Evolutionary conservation across 805 yeast genomes (phyloP).

Genomic region (Teunomyces kruisii): DNA sequence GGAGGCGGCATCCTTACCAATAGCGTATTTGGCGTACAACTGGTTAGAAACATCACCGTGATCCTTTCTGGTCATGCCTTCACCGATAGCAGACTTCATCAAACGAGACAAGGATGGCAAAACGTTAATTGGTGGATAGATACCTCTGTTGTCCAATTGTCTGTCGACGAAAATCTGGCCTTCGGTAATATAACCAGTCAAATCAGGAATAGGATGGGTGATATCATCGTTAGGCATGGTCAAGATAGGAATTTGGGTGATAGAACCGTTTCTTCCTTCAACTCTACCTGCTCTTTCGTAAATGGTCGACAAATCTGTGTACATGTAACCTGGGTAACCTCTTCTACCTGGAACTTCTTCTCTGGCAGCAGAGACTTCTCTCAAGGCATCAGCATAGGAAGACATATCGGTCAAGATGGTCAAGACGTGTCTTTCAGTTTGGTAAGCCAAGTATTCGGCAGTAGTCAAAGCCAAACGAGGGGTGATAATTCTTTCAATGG

Average conservation of each 20-base stretch:
- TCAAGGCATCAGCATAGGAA: slow-evolving; percentile 98
- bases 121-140: slow-evolving; percentile 98
- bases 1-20: slow-evolving; percentile 99
- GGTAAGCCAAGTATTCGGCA: slow-evolving; percentile 97
- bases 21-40: slow-evolving; percentile 97
- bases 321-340: slow-evolving; percentile 99
- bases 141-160: slow-evolving; percentile 93
- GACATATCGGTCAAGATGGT: slow-evolving; percentile 99
- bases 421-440: slow-evolving; percentile 98
- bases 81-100: slow-evolving; percentile 99
- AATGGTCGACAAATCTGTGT: slow-evolving; percentile 97
- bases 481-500: slow-evolving; percentile 98
- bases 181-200: slow-evolving; percentile 98
- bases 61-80: slow-evolving; percentile 99
- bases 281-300: slow-evolving; percentile 99
- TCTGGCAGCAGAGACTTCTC: slow-evolving; percentile 99
- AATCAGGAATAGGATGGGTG: slow-evolving; percentile 99
- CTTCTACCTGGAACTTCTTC: slow-evolving; percentile 99
- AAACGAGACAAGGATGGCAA: slow-evolving; percentile 96
- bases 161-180: slow-evolving; percentile 98
- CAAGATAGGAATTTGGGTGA: slow-evolving; percentile 97
- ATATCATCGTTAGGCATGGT: slow-evolving; percentile 99
- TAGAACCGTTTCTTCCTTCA: slow-evolving; percentile 99
- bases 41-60: slow-evolving; percentile 99
- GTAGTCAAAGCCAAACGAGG: slow-evolving; percentile 99